phyloP scores from a whole-genome alignment of 2,329 filamentous ascomycete genomes.

The Neobulgaria alba region DNA sequence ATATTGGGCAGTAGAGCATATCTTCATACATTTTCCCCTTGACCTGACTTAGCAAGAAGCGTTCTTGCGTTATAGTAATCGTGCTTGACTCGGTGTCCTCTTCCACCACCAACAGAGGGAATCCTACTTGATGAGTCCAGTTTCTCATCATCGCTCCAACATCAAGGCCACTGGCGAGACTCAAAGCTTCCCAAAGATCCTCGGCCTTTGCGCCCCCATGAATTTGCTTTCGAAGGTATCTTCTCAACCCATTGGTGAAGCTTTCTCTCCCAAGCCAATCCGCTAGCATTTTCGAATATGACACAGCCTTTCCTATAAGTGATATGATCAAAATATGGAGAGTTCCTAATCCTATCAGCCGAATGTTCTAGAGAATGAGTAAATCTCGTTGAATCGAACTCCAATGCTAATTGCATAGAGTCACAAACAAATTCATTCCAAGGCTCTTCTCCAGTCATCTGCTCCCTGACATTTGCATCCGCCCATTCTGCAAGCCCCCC shows the following conservation, averaged over 20 bases:
- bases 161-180: constrained; percentile 58
- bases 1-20: constrained; percentile 39
- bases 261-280: constrained; percentile 60
- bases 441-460: constrained; percentile 6
- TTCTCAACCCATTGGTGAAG: constrained; percentile 59
- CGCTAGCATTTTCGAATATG: constrained; percentile 63
- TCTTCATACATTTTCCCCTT: neutral
- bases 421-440: constrained; percentile 13
- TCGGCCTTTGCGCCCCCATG: constrained; percentile 52
- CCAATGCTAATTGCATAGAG: constrained; percentile 9
- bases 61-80: neutral
- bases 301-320: constrained; percentile 64
- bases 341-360: constrained; percentile 34
- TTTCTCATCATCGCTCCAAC: constrained; percentile 61
- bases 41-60: neutral
- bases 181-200: constrained; percentile 60
- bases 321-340: constrained; percentile 58
- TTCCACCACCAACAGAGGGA: constrained; percentile 57
- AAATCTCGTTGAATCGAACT: constrained; percentile 5
- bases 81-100: constrained; percentile 26
- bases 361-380: constrained; percentile 3
- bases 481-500: constrained; percentile 65
- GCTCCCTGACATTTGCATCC: constrained; percentile 5
- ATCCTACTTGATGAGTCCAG: constrained; percentile 66
- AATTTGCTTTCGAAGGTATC: constrained; percentile 61